Base-by-base conservation (phyloP, 495 filamentous ascomycete species). In the Patellaria atrata region DNA sequence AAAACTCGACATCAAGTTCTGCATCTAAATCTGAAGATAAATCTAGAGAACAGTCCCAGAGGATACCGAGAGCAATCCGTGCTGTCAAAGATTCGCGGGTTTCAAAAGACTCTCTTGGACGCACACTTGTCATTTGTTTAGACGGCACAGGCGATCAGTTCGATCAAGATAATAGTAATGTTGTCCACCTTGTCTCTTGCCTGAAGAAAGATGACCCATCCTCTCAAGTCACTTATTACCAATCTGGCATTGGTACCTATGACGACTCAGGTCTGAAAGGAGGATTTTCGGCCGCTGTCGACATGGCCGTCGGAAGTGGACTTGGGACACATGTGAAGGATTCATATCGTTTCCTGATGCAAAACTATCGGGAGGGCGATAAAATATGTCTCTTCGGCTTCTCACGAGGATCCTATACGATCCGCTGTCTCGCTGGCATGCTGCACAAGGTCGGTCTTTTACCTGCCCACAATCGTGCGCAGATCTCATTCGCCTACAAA, bases 231-330 rank as follows among this genome's bases (percentile, higher is more conserved):
- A 54, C 53, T 0, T 61, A 61, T 35, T 61, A 59, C 36, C 58
- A 61, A 40, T 48, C 55, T 29, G 55, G 58, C 8, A 59, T 61
- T 40, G 58, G 58, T 9, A 61, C 58, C 17, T 61, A 61, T 30
- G 56, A 47, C 37, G 47, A 45, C 7, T 36, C 43, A 33, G 58
- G 58, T 5, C 37, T 59, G 27, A 47, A 40, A 33, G 46, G 47
- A 37, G 54, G 54, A 13, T 23, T 59, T 13, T 40, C 41, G 7
- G 54, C 57, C 5, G 48, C 48, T 1, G 33, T 57, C 28, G 57
- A 60, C 34, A 57, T 58, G 55, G 55, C 57, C 8, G 48, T 60
- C 1, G 57, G 57, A 8, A 50, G 47, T 35, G 56, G 57, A 1
- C 38, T 59, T 3, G 56, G 58, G 10, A 44, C 50, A 13, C 58